Percentiles rank a stretch among this genome's conserved stretches.
phyloP scores from a whole-genome alignment of 345 rosid genomes.

The Gossypium bickii region DNA sequence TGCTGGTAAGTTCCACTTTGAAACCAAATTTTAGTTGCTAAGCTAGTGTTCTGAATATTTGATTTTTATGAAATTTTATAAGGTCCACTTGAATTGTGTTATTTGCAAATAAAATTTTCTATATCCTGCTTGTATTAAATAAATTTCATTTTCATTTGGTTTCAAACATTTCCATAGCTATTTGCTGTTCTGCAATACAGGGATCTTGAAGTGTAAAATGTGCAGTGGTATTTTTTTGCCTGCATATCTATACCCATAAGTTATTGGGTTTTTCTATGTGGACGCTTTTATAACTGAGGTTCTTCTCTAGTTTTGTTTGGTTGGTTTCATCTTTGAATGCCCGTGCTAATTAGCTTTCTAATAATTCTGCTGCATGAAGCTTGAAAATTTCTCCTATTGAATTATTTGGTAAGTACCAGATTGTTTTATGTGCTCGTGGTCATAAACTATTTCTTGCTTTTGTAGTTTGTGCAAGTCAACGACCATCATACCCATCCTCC shows the following conservation, averaged over 20 bases:
- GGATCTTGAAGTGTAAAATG: neutral
- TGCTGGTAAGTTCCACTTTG: neutral
- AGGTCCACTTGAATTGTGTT: neutral
- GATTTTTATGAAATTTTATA: neutral
- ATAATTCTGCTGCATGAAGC: neutral
- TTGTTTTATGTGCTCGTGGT: neutral
- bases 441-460: neutral
- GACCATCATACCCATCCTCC: slow-evolving; percentile 78
- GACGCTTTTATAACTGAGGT: neutral
- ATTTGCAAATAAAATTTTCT: neutral
- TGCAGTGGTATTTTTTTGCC: neutral
- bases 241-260: too few relatives aligned
- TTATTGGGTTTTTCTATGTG: neutral
- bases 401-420: neutral
- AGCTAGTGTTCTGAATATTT: neutral
- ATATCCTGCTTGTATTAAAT: neutral
- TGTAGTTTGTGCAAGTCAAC: slow-evolving; percentile 38
- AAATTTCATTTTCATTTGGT: neutral
- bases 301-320: neutral
- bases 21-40: neutral
- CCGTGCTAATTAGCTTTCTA: neutral
- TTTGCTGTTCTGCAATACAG: neutral
- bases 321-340: neutral
- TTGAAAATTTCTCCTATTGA: neutral
- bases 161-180: neutral